These are phyloP conservation scores for Coemansia sp. DNA, from an alignment of 192 early-diverging fungal genomes.

Conservation along the genomic window DNA sequence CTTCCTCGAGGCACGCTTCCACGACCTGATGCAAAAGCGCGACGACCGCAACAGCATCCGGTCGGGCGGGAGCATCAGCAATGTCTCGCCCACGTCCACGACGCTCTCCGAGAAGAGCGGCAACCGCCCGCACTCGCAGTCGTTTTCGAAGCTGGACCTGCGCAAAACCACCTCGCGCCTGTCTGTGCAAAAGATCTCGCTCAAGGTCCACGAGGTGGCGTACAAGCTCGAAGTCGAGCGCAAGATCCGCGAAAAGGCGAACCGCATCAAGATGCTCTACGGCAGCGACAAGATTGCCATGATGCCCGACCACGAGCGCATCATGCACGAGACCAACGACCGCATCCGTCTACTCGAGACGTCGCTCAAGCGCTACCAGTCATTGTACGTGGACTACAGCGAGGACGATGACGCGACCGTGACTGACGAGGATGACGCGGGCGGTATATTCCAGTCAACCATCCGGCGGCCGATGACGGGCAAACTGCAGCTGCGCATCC, in stretches of 20 bases:
- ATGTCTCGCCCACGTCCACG: slow-evolving; percentile 20
- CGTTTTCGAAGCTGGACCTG: slow-evolving; percentile 56
- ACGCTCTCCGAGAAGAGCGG: slow-evolving; percentile 10
- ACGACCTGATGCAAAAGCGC: slow-evolving; percentile 57
- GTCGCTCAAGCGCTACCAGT: slow-evolving; percentile 80
- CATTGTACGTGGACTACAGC: slow-evolving; percentile 74
- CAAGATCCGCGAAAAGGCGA: slow-evolving; percentile 71
- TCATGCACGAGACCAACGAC: slow-evolving; percentile 61
- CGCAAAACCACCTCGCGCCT: slow-evolving; percentile 65
- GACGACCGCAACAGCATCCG: slow-evolving; percentile 51
- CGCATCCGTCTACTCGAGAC: slow-evolving; percentile 69
- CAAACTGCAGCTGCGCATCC: slow-evolving; percentile 64
- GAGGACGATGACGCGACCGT: slow-evolving; percentile 70
- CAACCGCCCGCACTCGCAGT: slow-evolving; percentile 34
- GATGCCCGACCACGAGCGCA: slow-evolving; percentile 35
- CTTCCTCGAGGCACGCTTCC: slow-evolving; percentile 65
- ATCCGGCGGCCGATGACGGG: slow-evolving; percentile 69
- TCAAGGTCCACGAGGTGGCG: slow-evolving; percentile 82
- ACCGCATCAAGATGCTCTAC: slow-evolving; percentile 43
- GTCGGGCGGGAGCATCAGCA: slow-evolving; percentile 10
- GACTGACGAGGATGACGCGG: slow-evolving; percentile 12
- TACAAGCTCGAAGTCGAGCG: slow-evolving; percentile 92
- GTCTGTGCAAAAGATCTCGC: slow-evolving; percentile 67
- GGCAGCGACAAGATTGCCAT: slow-evolving; percentile 55
- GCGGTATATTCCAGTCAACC: slow-evolving; percentile 50